Percentiles rank a stretch among this genome's conserved stretches.
Conservation (phyloP, 805 yeast genomes). For the Spathaspora passalidarum region DNA sequence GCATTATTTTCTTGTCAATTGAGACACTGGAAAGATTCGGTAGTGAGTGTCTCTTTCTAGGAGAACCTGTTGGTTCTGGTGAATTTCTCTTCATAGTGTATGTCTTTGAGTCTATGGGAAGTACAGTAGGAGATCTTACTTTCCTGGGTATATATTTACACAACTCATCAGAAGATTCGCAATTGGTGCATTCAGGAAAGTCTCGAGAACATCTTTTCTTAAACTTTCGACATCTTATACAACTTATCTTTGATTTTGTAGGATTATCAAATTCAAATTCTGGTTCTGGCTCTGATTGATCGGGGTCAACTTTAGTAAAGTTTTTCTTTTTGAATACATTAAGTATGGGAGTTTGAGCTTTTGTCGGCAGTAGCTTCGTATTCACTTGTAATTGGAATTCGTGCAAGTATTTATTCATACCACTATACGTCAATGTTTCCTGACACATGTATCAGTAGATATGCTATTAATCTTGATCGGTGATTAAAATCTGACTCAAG, state of each 20-base stretch:
- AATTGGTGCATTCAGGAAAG: slow-evolving; percentile 30
- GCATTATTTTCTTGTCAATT: background rate
- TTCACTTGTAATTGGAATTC: slow-evolving; percentile 18
- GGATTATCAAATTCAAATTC: slow-evolving; percentile 18
- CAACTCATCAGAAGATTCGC: slow-evolving; percentile 26
- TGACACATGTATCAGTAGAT: background rate
- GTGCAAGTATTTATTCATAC: slow-evolving; percentile 18
- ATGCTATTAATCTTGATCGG: no score
- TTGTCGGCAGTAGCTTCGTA: background rate
- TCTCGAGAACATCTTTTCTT: slow-evolving; percentile 30
- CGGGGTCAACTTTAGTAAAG: slow-evolving; percentile 5
- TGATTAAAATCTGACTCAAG: no score
- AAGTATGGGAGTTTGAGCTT: slow-evolving; percentile 3
- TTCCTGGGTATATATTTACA: slow-evolving; percentile 25
- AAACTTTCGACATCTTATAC: slow-evolving; percentile 29
- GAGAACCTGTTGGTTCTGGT: background rate
- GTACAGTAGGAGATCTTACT: slow-evolving; percentile 6
- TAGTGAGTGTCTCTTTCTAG: background rate
- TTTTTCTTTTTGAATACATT: slow-evolving; percentile 30
- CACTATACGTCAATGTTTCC: slow-evolving; percentile 2
- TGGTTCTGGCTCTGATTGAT: slow-evolving; percentile 9
- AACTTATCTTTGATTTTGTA: slow-evolving; percentile 23
- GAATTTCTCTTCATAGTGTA: background rate
- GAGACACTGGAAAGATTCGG: background rate
- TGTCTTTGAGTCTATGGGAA: background rate